These are phyloP conservation scores for Pontederia paniculata DNA, from an alignment of 176 grass and related monocot species.

Conservation along the genomic window DNA sequence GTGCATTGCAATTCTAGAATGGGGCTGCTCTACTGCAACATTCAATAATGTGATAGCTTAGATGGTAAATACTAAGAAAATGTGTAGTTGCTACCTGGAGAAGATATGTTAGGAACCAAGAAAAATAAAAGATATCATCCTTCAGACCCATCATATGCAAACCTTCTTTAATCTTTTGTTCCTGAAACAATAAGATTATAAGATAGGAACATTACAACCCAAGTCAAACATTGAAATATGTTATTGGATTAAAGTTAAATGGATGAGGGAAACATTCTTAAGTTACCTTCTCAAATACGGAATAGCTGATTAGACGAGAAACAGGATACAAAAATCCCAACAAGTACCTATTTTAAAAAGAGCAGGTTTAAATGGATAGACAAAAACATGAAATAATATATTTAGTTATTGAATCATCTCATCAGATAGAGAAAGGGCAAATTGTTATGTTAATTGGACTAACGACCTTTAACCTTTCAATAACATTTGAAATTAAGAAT, in stretches of 20 bases:
- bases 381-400: not conserved
- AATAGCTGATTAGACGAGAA: conserved; percentile 41
- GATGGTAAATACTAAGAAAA: not conserved
- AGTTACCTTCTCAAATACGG: conserved; percentile 33
- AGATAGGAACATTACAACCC: conserved; percentile 3
- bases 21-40: too few relatives aligned
- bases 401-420: not conserved
- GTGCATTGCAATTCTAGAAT: too few relatives aligned
- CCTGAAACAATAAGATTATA: conserved; percentile 18
- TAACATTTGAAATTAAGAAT: not conserved
- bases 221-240: not conserved
- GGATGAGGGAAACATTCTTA: not conserved
- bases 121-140: conserved; percentile 43
- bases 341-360: conserved; percentile 27
- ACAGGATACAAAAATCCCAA: conserved; percentile 47
- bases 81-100: conserved; percentile 22
- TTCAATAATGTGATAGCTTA: not conserved
- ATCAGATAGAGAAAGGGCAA: too few relatives aligned
- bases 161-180: conserved; percentile 51
- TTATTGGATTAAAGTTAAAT: not conserved
- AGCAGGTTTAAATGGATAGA: not conserved
- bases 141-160: conserved; percentile 42
- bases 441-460: too few relatives aligned
- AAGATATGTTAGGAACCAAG: conserved; percentile 41
- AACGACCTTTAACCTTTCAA: too few relatives aligned